Evolutionary conservation across 352 stramenopile species (phyloP).

Genomic region (Phytophthora tubulina): DNA sequence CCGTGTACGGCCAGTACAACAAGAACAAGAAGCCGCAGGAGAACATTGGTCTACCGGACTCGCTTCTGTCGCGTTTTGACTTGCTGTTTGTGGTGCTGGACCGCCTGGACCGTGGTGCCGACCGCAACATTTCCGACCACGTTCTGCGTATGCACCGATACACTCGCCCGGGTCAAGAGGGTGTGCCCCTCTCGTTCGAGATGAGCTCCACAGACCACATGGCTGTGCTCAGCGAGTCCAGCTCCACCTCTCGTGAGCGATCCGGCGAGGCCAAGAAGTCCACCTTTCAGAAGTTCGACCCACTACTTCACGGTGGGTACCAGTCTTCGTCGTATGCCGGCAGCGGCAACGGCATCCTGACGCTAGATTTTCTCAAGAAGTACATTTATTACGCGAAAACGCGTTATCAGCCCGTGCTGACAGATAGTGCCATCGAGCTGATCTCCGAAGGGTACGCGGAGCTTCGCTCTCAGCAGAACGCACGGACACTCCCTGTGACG

Average conservation of each 20-base stretch:
- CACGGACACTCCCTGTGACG: slow-evolving; percentile 95
- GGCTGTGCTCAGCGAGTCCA: slow-evolving; percentile 65
- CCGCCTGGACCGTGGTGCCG: slow-evolving; percentile 95
- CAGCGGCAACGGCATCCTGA: slow-evolving; percentile 88
- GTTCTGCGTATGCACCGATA: slow-evolving; percentile 98
- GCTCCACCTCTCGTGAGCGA: slow-evolving; percentile 51
- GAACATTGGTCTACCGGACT: slow-evolving; percentile 99
- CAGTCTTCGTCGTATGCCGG: slow-evolving; percentile 60
- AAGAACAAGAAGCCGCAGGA: slow-evolving; percentile 97
- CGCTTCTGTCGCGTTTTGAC: slow-evolving; percentile 99
- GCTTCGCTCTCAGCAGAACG: slow-evolving; percentile 96
- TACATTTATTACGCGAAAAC: slow-evolving; percentile 99
- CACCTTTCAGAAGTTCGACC: slow-evolving; percentile 93
- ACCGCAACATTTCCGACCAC: slow-evolving; percentile 97
- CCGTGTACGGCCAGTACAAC: slow-evolving; percentile 99
- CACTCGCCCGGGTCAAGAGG: slow-evolving; percentile 84
- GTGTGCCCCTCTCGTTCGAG: slow-evolving; percentile 91
- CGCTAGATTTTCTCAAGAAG: slow-evolving; percentile 98
- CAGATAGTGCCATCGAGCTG: slow-evolving; percentile 90
- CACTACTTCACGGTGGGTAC: slow-evolving; percentile 84
- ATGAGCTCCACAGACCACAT: slow-evolving; percentile 86
- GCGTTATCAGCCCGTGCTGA: slow-evolving; percentile 88
- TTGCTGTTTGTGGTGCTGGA: slow-evolving; percentile 99
- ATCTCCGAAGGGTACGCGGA: slow-evolving; percentile 98
- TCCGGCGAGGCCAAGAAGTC: slow-evolving; percentile 75